A percentile compares a stretch with the other conserved stretches of the same genome.
These are phyloP conservation scores for Ophiostoma fasciatum DNA, from an alignment of 2,329 filamentous ascomycete genomes.

Conservation along the genomic window DNA sequence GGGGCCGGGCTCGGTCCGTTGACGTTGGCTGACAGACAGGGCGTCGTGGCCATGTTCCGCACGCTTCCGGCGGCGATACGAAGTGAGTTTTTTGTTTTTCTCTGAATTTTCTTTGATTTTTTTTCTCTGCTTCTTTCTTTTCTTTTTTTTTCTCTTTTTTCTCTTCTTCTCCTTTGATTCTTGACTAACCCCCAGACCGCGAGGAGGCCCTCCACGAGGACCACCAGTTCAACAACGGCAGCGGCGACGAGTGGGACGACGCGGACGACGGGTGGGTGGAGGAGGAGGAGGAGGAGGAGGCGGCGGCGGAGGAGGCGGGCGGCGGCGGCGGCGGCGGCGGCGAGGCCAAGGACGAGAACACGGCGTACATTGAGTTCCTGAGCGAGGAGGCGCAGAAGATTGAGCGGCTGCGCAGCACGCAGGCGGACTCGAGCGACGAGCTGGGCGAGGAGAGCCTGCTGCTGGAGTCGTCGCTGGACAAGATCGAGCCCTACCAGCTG, in stretches of 20 bases:
- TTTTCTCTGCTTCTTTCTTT: not conserved
- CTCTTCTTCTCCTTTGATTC: not conserved
- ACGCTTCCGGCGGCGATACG: slow-evolving; percentile 77
- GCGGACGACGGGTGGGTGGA: slow-evolving; percentile 74
- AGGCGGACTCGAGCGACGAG: slow-evolving; percentile 67
- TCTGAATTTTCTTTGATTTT: not conserved
- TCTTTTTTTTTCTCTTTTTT: not conserved
- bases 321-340: slow-evolving; percentile 22
- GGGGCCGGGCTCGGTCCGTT: no score
- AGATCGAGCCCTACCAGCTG: slow-evolving; percentile 82
- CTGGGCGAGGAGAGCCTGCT: slow-evolving; percentile 85
- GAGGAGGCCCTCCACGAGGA: slow-evolving; percentile 88
- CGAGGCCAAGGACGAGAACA: slow-evolving; percentile 77
- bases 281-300: slow-evolving; percentile 62
- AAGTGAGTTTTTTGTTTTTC: slow-evolving; percentile 41
- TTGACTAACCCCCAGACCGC: slow-evolving; percentile 41
- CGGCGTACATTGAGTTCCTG: slow-evolving; percentile 88
- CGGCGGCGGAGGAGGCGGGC: slow-evolving; percentile 64
- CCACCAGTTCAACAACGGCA: slow-evolving; percentile 54
- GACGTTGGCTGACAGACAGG: no score
- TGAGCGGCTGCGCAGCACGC: slow-evolving; percentile 47
- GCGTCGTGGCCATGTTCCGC: slow-evolving; percentile 82
- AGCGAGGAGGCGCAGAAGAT: slow-evolving; percentile 89
- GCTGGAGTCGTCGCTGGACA: slow-evolving; percentile 84
- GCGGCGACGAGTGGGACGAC: slow-evolving; percentile 67